A percentile compares a stretch with the other conserved stretches of the same genome.
phyloP scores from a whole-genome alignment of 1,284 basidiomycete genomes.

The Paramarasmius palmivorus region DNA sequence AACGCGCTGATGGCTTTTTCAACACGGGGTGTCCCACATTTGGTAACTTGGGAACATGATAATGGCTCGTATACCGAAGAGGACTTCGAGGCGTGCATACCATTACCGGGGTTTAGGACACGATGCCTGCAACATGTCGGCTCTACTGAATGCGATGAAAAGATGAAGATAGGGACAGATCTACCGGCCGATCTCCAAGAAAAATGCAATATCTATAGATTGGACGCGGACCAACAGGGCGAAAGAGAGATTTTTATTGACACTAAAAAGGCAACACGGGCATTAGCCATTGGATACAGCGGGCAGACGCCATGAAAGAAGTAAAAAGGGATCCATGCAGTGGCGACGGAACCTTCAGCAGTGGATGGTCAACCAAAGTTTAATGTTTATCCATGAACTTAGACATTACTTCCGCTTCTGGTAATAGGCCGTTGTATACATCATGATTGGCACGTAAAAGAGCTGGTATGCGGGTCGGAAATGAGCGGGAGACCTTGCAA shows the following conservation, averaged over 20 bases:
- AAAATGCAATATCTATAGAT: too few relatives aligned
- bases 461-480: not conserved
- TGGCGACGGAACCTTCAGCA: not conserved
- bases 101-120: slow-evolving; percentile 64
- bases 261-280: slow-evolving; percentile 12
- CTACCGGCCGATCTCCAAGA: slow-evolving; percentile 18
- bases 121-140: slow-evolving; percentile 65
- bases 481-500: slow-evolving; percentile 1
- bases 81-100: slow-evolving; percentile 50
- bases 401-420: slow-evolving; percentile 7
- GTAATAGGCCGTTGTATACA: not conserved
- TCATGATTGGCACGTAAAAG: slow-evolving; percentile 1
- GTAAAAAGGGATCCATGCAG: slow-evolving; percentile 1
- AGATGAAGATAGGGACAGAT: slow-evolving; percentile 52
- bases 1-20: slow-evolving; percentile 3
- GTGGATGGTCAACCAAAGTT: slow-evolving; percentile 24
- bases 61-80: slow-evolving; percentile 44
- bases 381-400: slow-evolving; percentile 27
- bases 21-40: slow-evolving; percentile 40
- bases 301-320: slow-evolving; percentile 5
- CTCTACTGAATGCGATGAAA: slow-evolving; percentile 56
- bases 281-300: slow-evolving; percentile 3
- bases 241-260: not conserved
- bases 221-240: too few relatives aligned
- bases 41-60: slow-evolving; percentile 55